These are phyloP conservation scores for Auriscalpium microsporum DNA, from an alignment of 768 basidiomycete species.

Conservation along the genomic window DNA sequence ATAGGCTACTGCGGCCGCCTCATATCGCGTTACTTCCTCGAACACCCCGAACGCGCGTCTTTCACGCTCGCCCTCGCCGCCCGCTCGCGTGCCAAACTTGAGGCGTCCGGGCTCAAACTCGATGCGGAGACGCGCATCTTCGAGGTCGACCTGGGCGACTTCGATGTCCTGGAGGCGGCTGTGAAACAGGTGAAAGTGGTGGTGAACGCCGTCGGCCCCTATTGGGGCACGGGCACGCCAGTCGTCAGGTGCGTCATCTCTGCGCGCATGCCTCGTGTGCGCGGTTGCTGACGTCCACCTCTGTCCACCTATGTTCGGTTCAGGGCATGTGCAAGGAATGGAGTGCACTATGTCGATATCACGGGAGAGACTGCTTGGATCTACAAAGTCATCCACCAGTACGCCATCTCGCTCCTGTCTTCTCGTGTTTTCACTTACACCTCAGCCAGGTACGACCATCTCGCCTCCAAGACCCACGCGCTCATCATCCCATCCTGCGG, in stretches of 20 bases:
- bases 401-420: slow-evolving; percentile 18
- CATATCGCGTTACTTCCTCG: slow-evolving; percentile 10
- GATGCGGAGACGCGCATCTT: slow-evolving; percentile 29
- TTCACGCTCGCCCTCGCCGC: slow-evolving; percentile 9
- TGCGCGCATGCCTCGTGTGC: not conserved
- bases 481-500: slow-evolving; percentile 77
- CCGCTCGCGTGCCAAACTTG: slow-evolving; percentile 9
- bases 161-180: slow-evolving; percentile 42
- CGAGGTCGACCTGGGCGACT: slow-evolving; percentile 52
- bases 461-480: slow-evolving; percentile 59
- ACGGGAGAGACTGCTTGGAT: slow-evolving; percentile 69
- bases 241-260: slow-evolving; percentile 50
- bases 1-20: slow-evolving; percentile 13
- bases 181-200: slow-evolving; percentile 58
- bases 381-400: slow-evolving; percentile 50
- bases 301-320: not conserved
- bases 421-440: slow-evolving; percentile 4
- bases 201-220: slow-evolving; percentile 74
- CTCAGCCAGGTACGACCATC: slow-evolving; percentile 54
- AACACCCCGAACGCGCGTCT: slow-evolving; percentile 7
- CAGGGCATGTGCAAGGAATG: slow-evolving; percentile 65
- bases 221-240: slow-evolving; percentile 59
- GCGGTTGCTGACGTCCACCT: not conserved
- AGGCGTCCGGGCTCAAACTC: slow-evolving; percentile 1
- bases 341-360: slow-evolving; percentile 81